phyloP scores from a whole-genome alignment of 352 stramenopile species.

The Phytophthora sansomeana region DNA sequence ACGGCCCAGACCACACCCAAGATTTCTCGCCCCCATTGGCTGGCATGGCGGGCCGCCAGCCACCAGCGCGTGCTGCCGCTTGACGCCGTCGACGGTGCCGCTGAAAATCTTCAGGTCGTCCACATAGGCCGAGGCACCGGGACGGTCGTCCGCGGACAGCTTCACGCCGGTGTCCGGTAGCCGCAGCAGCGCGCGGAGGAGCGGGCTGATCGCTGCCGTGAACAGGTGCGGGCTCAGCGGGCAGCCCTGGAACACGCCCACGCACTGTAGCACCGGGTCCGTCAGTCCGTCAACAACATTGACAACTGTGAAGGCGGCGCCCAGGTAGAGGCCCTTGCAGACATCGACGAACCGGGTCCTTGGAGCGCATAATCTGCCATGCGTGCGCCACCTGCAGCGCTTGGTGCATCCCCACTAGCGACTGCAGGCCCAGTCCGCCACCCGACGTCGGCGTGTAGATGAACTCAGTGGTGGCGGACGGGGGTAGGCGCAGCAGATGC shows the following conservation, averaged over 20 bases:
- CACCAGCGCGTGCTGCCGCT: conserved; percentile 10
- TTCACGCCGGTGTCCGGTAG: too few relatives aligned
- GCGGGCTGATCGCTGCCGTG: conserved; percentile 19
- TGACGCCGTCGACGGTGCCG: conserved; percentile 19
- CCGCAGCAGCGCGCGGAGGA: conserved; percentile 13
- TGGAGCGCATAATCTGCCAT: conserved; percentile 21
- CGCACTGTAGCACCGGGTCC: conserved; percentile 10
- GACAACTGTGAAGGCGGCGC: conserved; percentile 18
- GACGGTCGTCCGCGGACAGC: too few relatives aligned
- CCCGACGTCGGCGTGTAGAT: too few relatives aligned
- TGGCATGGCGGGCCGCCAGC: too few relatives aligned
- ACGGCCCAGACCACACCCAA: too few relatives aligned
- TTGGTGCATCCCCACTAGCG: conserved; percentile 13
- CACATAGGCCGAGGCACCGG: conserved; percentile 15
- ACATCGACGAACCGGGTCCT: conserved; percentile 11
- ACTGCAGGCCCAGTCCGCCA: conserved; percentile 8
- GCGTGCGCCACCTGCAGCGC: conserved; percentile 8
- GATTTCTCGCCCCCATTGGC: too few relatives aligned
- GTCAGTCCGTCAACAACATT: conserved; percentile 36
- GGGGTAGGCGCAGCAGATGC: too few relatives aligned
- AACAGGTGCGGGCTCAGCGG: conserved; percentile 41
- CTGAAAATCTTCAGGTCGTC: conserved; percentile 41
- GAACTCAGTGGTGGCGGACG: too few relatives aligned
- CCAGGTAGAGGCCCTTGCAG: background rate
- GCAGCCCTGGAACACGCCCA: conserved; percentile 34